Base-by-base conservation (phyloP, 1,284 basidiomycete genomes). In the Marasmius oreades region DNA sequence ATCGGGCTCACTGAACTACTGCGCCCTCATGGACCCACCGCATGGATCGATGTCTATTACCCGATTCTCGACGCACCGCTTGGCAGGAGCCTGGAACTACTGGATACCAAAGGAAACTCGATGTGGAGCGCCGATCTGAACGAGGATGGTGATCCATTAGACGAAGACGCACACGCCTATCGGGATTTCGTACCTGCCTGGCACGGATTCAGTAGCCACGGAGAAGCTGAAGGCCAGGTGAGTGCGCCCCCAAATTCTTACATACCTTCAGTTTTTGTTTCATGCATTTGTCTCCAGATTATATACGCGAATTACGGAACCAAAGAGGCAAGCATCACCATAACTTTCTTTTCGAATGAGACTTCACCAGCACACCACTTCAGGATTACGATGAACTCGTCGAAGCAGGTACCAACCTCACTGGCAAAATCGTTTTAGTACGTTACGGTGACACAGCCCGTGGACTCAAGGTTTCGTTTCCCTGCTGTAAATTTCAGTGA, bases 241-340 rank as follows among this genome's bases (percentile, higher is more conserved):
- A n/a, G 51, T n/a, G n/a, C n/a, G n/a, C n/a, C n/a, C n/a, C n/a
- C n/a, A n/a, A n/a, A n/a, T n/a, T n/a, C n/a, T n/a, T n/a, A n/a
- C n/a, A n/a, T n/a, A n/a, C n/a, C n/a, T n/a, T n/a, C n/a, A n/a
- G n/a, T n/a, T n/a, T n/a, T 12, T 20, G 33, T 3, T 14, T 31
- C 10, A 24, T 43, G 23, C 16, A 20, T 26, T 36, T 43, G 31
- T 31, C 24, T 36, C 33, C 14, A 75, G 64, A 74, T 93, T 22
- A 78, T 97, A 12, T 95, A 93, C 63, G 95, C 83, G 0, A 88
- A 92, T 59, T 92, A 93, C 59, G 93, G 93, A 1, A 75, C 75
- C 5, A 89, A 90, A 70, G 79, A 85, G 64, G 81, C 72, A 58
- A 46, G 66, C 28, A 31, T 10, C n/a, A 5, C 10, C 10, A 10